Base-by-base conservation (phyloP, 768 basidiomycete species). In the Fistulinella prunicolor region DNA sequence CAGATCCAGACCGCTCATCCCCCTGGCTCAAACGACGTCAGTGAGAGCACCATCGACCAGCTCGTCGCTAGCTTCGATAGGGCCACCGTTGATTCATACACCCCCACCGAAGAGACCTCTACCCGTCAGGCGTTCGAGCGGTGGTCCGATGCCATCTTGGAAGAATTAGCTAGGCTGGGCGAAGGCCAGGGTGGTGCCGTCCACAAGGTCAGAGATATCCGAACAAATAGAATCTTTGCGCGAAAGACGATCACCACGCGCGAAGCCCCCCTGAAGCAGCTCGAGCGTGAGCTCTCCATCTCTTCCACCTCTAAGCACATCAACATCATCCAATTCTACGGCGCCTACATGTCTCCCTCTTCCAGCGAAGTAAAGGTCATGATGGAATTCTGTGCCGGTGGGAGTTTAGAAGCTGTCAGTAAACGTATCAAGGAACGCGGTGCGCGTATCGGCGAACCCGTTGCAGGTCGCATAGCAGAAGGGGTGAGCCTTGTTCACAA, bases 141-240 rank as follows among this genome's bases (percentile, higher is more conserved):
- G 47, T 89, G 80, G 76, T 77, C 80, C 8, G 89, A 92, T 63
- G 79, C 80, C 46, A 62, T 82, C 47, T 75, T 97, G 47, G 87
- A 93, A 56, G 87, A 89, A 55, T 54, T 93, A 9, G 66, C 72
- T 13, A 81, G 90, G 45, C 73, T 99, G 2, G 96, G 96, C 17
- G 94, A 97, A 62, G 96, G 96, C 35, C 92, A 94, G 46, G 94
- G 94, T 38, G 96, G 96, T 38, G 94, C 93, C 8, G 96, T 99
- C 10, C 85, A 95, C 67, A 94, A 92, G 69, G 94, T 97, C 39
- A 81, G 75, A 65, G 91, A 96, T 67, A 85, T 77, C 61, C 84
- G 86, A 46, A 89, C 83, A 1, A 82, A 81, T 28, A 73, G 75
- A 64, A 78, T 94, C 58, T 85, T 96, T 81, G 96, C 96, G 5